Base-by-base conservation (phyloP, 768 basidiomycete genomes). In the Leccinum longicurvipes region DNA sequence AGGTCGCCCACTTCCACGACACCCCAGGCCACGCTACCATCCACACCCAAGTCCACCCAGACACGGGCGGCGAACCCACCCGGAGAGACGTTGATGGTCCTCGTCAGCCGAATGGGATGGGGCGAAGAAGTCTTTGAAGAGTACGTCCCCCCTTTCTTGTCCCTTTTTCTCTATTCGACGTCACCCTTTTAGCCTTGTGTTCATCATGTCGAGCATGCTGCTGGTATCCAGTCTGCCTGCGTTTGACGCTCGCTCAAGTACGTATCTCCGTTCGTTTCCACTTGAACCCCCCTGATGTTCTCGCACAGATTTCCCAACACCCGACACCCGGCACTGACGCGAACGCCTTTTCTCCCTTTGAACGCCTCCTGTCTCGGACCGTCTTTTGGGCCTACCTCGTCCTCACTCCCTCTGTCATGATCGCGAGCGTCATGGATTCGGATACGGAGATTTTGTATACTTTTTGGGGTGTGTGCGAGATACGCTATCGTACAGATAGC, bases 361-460 rank as follows among this genome's bases (percentile, higher is more conserved):
- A 98, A 74, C 79, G 93, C 1, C 79, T 98, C 32, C 89, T 97
- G 69, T 87, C 85, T 57, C 82, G 91, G 51, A 98, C 95, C 0
- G 91, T 98, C 56, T 93, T 93, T 69, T 94, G 93, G 92, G 81
- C 87, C 2, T 98, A 96, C 67, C 93, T 91, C 62, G 73, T 93
- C 31, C 75, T 94, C 54, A 95, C 94, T 0, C 93, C 94, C 2
- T 89, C 91, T 2, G 78, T 87, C n/a, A 91, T 86, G 52, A 84
- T 93, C 53, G 64, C 77, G 17, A 87, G 86, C 65, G 89, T 95
- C 48, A 14, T 28, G 15, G 14, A 46, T 24, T 25, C 25, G 25
- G 8, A 25, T 45, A 23, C 15, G 19, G 19, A 21, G 1, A 23
- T 2, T 47, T 17, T 9, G n/a, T 15, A 5, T 47, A 15, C 12